These are phyloP conservation scores for Wallacemonas sp. DNA, from an alignment of 208 protist genomes.

Conservation along the genomic window DNA sequence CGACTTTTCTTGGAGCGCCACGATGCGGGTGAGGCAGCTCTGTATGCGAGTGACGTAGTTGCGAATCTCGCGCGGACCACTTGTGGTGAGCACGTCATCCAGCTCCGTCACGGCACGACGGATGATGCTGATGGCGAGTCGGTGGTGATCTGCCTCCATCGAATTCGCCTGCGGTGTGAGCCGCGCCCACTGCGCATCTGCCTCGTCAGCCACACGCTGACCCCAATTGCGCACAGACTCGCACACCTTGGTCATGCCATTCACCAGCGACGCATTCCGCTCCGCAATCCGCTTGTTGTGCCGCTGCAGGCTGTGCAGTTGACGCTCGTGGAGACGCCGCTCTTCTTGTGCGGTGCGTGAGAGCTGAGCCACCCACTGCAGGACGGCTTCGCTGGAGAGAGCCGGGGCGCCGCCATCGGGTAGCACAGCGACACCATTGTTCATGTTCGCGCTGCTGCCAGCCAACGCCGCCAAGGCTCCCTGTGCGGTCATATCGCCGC, in stretches of 20 bases:
- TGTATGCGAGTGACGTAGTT: conserved; percentile 8
- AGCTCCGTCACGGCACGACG: conserved; percentile 2
- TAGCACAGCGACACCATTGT: too few relatives aligned
- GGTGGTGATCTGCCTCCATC: conserved; percentile 6
- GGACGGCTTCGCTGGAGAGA: conserved; percentile 18
- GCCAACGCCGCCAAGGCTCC: neutral
- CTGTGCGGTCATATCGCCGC: neutral
- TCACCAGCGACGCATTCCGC: conserved; percentile 43
- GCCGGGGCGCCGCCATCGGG: too few relatives aligned
- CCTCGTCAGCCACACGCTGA: conserved; percentile 7
- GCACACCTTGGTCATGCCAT: conserved; percentile 33
- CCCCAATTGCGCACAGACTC: conserved; percentile 39
- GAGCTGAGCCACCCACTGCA: conserved; percentile 58
- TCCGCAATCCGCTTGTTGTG: conserved; percentile 63
- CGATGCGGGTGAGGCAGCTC: conserved; percentile 2
- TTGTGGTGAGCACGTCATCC: conserved; percentile 10
- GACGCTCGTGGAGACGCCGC: conserved; percentile 49
- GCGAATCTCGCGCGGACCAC: conserved; percentile 9
- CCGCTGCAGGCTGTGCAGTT: conserved; percentile 67
- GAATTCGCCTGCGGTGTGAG: neutral
- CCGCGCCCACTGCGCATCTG: conserved; percentile 3
- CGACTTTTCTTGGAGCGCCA: conserved; percentile 5
- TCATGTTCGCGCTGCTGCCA: too few relatives aligned
- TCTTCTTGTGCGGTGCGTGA: conserved; percentile 50
- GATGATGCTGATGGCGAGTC: conserved; percentile 9